Evolutionary conservation across 202 grass and related monocot species (phyloP).

Genomic region (Musa balbisiana): DNA sequence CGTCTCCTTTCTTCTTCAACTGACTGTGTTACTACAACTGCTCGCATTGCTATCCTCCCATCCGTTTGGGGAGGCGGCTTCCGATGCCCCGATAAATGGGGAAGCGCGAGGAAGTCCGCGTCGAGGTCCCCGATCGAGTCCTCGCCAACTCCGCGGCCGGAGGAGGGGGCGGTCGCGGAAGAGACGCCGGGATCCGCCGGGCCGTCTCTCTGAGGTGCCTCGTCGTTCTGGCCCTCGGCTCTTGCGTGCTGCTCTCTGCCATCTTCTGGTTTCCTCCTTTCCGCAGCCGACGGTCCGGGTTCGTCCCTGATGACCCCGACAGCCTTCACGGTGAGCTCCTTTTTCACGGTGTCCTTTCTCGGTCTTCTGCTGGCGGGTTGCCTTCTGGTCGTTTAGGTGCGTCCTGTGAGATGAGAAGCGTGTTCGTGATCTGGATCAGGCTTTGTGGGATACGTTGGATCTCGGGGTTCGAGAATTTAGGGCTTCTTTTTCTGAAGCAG

Average conservation of each 20-base stretch:
- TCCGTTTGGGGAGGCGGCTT: neutral
- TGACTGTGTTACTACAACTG: neutral
- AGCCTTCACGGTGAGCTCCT: slow-evolving; percentile 31
- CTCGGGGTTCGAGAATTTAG: neutral
- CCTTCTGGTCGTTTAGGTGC: neutral
- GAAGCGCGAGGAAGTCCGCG: slow-evolving; percentile 38
- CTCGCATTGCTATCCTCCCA: neutral
- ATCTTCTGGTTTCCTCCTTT: slow-evolving; percentile 36
- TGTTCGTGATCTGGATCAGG: neutral
- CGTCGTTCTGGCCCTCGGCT: slow-evolving; percentile 27
- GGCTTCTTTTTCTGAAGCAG: neutral
- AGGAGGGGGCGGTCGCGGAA: neutral
- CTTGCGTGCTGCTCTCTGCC: slow-evolving; percentile 36
- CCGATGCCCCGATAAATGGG: slow-evolving; percentile 61
- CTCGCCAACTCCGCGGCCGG: neutral
- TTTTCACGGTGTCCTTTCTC: neutral
- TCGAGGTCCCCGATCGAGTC: slow-evolving; percentile 15
- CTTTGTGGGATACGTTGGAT: neutral
- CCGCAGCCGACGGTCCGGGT: neutral
- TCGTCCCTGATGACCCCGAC: slow-evolving; percentile 26
- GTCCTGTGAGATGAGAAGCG: neutral
- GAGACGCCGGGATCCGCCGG: neutral
- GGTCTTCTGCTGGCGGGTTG: neutral
- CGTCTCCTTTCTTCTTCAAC: neutral
- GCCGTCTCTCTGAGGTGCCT: slow-evolving; percentile 22